Evolutionary conservation across 163 green algal genomes (phyloP), one percentile per base, ranked within the genome.

Genomic region (Volvox carteri): DNA sequence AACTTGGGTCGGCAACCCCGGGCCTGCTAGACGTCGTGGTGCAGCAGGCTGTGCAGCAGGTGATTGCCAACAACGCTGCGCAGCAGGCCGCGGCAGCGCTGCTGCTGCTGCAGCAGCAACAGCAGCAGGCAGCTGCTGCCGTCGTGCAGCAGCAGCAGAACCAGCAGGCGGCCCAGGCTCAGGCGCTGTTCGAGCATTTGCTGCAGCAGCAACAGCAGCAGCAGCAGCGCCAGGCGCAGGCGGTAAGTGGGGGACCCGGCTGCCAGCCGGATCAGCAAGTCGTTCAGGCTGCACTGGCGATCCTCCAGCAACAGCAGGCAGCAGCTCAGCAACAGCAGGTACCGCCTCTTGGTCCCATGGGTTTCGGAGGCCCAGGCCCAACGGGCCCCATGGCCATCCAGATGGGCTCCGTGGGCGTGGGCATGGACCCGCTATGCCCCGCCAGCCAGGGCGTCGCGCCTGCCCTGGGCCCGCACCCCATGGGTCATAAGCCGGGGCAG

Each of bases 11-110:
- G 18, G 56, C 52, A 35, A 54, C 48, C n/a, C 37, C 14, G 5
- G 41, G 48, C 0, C 28, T 89, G 8, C 8, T 89, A 4, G 84
- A 89, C 46, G 67, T 56, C 3, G 54, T 89, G 0, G 81, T 87
- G 11, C 84, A 89, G 37, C 84, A 89, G 42, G 72, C 84, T 12
- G 84, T 89, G 54, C 84, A 89, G 84, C 84, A 89, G 70, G 84
- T 52, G 84, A 30, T 89, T 6, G 50, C 72, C 19, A 89, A 89
- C 72, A 89, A 77, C 21, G 84, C 84, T 4, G 84, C 84, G 18
- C 84, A 89, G 52, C 84, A 89, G 72, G 84, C 83, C 0, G 83
- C 83, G 0, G 50, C 83, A 14, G 42, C 75, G 4, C 50, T 88
- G 68, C 12, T 88, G 23, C 42, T 75, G 48, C 68, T 81, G 50